phyloP scores from a whole-genome alignment of 345 rosid species.

The Syzygium aqueum region DNA sequence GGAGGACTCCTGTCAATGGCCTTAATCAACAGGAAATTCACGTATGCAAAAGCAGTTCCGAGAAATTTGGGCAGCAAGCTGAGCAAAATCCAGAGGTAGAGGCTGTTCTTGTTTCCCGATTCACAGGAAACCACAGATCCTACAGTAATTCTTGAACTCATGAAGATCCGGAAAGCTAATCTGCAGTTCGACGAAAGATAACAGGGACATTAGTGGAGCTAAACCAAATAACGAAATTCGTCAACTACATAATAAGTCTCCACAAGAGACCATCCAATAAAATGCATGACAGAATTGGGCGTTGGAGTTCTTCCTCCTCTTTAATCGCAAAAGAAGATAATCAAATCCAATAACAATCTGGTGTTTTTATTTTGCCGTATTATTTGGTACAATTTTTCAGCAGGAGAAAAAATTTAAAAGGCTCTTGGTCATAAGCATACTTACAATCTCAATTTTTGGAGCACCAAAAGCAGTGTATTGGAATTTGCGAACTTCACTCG shows the following conservation, averaged over 20 bases:
- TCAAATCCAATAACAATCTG: neutral
- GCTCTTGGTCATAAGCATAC: neutral
- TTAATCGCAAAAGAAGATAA: neutral
- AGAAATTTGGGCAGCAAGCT: constrained; percentile 67
- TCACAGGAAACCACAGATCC: constrained; percentile 83
- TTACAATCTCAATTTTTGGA: neutral
- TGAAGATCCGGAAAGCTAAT: constrained; percentile 56
- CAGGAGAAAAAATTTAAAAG: neutral
- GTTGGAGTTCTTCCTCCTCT: neutral
- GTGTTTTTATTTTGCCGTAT: neutral
- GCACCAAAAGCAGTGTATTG: neutral
- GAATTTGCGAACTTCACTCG: neutral
- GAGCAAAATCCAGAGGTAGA: constrained; percentile 52
- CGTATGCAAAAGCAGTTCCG: constrained; percentile 36
- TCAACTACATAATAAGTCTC: neutral
- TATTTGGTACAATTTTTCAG: neutral
- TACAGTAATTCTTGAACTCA: constrained; percentile 64
- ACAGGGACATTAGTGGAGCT: neutral
- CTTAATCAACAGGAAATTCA: constrained; percentile 44
- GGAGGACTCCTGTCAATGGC: constrained; percentile 35
- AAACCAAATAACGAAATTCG: neutral
- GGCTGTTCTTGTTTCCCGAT: constrained; percentile 75
- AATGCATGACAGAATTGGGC: neutral
- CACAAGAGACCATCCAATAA: neutral
- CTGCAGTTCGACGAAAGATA: constrained; percentile 16